These are phyloP conservation scores for Chenopodium album DNA, from an alignment of 148 eudicot genomes.

Conservation along the genomic window DNA sequence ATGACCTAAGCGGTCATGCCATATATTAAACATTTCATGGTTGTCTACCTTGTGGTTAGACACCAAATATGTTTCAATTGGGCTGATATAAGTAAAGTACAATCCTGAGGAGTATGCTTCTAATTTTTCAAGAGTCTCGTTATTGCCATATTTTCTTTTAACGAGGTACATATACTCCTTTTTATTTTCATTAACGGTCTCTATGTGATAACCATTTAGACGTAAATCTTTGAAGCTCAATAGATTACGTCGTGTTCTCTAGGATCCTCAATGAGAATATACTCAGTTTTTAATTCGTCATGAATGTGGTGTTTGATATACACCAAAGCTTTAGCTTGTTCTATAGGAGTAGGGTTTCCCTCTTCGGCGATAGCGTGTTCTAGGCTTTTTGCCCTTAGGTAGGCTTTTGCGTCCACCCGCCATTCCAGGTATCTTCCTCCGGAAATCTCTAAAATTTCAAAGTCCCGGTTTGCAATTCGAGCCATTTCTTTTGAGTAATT, in stretches of 20 bases:
- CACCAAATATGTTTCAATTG: too few relatives aligned
- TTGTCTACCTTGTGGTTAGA: too few relatives aligned
- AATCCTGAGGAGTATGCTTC: too few relatives aligned
- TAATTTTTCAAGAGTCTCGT: too few relatives aligned
- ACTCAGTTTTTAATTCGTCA: background rate
- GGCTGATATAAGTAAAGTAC: too few relatives aligned
- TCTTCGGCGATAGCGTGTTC: background rate
- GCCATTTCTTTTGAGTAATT: background rate
- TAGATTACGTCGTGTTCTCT: background rate
- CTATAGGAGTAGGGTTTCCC: background rate
- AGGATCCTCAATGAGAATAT: background rate
- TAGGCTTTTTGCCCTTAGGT: background rate
- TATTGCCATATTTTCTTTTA: too few relatives aligned
- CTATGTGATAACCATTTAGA: conserved; percentile 8
- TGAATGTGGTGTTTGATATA: background rate
- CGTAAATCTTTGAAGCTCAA: too few relatives aligned
- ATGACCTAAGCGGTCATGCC: too few relatives aligned
- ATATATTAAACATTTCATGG: too few relatives aligned
- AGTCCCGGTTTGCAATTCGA: background rate
- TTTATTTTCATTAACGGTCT: background rate
- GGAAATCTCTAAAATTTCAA: background rate
- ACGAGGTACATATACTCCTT: too few relatives aligned
- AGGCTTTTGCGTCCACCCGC: conserved; percentile 4
- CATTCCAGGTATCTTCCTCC: background rate
- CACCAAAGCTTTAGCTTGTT: background rate